Evolutionary conservation across 805 yeast genomes (phyloP).

Genomic region (Lipomyces spencermartinsiae): DNA sequence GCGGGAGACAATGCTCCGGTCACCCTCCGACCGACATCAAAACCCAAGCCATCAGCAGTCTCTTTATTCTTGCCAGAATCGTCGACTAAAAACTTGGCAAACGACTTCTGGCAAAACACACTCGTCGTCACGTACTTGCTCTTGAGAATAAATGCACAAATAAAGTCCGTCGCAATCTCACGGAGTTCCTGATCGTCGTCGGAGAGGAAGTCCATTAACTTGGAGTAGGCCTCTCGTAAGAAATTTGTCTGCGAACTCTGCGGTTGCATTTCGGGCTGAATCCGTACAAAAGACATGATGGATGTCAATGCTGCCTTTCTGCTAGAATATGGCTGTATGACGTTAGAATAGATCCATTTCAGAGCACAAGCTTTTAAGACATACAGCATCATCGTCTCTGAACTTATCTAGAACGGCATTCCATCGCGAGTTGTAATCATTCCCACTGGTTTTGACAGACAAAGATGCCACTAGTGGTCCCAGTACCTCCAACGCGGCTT

Average conservation of each 20-base stretch:
- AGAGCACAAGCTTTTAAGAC: neutral
- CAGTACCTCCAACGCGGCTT: slow-evolving; percentile 58
- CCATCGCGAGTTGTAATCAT: slow-evolving; percentile 40
- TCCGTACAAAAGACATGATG: slow-evolving; percentile 46
- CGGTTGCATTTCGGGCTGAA: neutral
- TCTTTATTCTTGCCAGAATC: neutral
- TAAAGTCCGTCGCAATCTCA: slow-evolving; percentile 52
- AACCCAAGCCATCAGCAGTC: slow-evolving; percentile 14
- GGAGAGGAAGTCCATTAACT: slow-evolving; percentile 49
- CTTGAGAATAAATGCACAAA: slow-evolving; percentile 42
- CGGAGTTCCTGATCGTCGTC: slow-evolving; percentile 77
- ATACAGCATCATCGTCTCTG: slow-evolving; percentile 49
- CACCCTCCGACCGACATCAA: slow-evolving; percentile 6
- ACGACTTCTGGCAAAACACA: neutral
- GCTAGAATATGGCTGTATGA: slow-evolving; percentile 42
- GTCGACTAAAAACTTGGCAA: slow-evolving; percentile 21
- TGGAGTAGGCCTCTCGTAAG: slow-evolving; percentile 33
- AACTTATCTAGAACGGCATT: slow-evolving; percentile 42
- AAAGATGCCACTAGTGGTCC: slow-evolving; percentile 54
- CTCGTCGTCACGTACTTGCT: slow-evolving; percentile 4
- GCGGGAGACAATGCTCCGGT: slow-evolving; percentile 25
- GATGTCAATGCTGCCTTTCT: slow-evolving; percentile 57
- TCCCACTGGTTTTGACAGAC: neutral
- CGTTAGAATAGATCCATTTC: neutral
- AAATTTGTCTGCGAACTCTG: neutral